These are phyloP conservation scores for Microstegium vimineum DNA, from an alignment of 176 grass and related monocot species.

Conservation along the genomic window DNA sequence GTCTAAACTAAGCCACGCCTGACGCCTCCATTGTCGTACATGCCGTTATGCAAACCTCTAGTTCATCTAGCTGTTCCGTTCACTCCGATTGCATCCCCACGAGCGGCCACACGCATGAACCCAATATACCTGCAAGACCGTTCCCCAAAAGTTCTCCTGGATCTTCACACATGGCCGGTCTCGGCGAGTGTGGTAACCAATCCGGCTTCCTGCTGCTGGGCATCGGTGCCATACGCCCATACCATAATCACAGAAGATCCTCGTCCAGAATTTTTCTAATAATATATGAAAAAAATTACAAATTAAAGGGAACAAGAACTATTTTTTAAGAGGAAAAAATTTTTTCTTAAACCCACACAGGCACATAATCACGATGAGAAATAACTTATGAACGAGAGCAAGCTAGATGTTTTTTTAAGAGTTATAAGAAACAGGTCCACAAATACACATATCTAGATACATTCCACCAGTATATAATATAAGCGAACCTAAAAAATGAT, in stretches of 20 bases:
- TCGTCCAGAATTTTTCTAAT: neutral
- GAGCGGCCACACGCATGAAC: neutral
- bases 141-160: neutral
- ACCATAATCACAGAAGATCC: neutral
- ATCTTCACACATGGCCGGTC: neutral
- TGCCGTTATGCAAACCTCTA: neutral
- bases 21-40: neutral
- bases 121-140: neutral
- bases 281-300: neutral
- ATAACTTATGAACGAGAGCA: too few relatives aligned
- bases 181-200: neutral
- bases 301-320: neutral
- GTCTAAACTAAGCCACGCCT: neutral
- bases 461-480: too few relatives aligned
- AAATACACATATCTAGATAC: too few relatives aligned
- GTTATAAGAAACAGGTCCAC: too few relatives aligned
- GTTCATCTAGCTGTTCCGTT: neutral
- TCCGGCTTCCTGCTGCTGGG: neutral
- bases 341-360: neutral
- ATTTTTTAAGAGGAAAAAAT: neutral
- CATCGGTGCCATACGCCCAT: neutral
- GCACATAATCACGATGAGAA: neutral
- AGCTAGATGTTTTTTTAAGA: too few relatives aligned
- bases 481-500: neutral
- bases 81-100: neutral